A percentile compares a stretch with the other conserved stretches of the same genome.
phyloP scores from a whole-genome alignment of 805 yeast species.

The Yarrowia bubula region DNA sequence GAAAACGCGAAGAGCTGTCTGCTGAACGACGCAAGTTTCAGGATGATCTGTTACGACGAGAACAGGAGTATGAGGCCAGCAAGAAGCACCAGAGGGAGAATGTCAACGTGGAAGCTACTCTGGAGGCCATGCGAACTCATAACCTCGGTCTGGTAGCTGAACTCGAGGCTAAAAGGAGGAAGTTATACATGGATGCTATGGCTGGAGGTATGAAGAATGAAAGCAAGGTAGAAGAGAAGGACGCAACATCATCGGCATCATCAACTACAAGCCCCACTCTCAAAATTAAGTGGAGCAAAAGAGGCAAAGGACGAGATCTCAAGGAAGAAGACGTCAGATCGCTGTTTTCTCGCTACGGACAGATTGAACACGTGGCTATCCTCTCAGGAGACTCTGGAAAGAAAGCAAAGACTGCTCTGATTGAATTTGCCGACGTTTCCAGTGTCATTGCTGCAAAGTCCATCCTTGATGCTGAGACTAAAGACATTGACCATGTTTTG shows the following conservation, averaged over 20 bases:
- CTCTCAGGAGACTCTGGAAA: conserved; percentile 16
- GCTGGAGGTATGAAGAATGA: too few relatives aligned
- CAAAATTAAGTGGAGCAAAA: conserved; percentile 9
- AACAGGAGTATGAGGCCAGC: conserved; percentile 28
- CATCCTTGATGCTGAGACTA: not conserved
- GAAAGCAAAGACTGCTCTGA: conserved; percentile 15
- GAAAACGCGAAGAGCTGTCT: conserved; percentile 26
- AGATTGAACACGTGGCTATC: conserved; percentile 20
- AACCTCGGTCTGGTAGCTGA: conserved; percentile 25
- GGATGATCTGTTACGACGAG: conserved; percentile 34
- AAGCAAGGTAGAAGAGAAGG: not conserved
- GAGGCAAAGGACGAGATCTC: not conserved
- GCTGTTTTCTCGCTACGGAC: conserved; percentile 11
- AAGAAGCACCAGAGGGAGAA: not conserved
- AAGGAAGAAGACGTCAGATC: conserved; percentile 4
- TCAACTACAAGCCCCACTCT: not conserved
- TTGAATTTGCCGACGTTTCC: conserved; percentile 18
- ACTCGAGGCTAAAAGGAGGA: conserved; percentile 30
- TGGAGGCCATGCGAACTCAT: conserved; percentile 27
- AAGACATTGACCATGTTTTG: not conserved
- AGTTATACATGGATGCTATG: conserved; percentile 28
- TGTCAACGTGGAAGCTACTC: not conserved
- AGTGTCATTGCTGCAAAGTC: conserved; percentile 20
- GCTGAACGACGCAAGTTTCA: conserved; percentile 30
- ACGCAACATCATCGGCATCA: too few relatives aligned